Evolutionary conservation across 371 early-diverging fungal species (phyloP).

Genomic region (Rhizopus stolonifer): DNA sequence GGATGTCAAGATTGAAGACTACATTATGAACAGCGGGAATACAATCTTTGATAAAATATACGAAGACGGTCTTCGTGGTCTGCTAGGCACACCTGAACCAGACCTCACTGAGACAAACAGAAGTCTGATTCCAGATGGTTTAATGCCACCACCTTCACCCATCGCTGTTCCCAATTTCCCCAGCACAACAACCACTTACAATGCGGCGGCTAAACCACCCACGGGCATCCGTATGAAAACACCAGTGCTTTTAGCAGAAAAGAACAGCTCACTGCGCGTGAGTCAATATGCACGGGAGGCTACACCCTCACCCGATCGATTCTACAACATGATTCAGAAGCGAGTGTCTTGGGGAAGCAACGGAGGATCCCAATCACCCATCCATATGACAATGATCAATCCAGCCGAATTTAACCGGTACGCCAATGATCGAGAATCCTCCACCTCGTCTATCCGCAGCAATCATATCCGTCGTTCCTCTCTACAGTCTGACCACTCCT

Average conservation of each 20-base stretch:
- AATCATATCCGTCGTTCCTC: slow-evolving; percentile 47
- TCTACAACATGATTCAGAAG: slow-evolving; percentile 42
- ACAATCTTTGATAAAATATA: slow-evolving; percentile 65
- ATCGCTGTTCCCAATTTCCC: slow-evolving; percentile 18
- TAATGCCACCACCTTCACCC: slow-evolving; percentile 28
- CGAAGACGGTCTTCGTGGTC: slow-evolving; percentile 55
- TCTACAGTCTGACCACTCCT: slow-evolving; percentile 46
- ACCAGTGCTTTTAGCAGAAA: slow-evolving; percentile 18
- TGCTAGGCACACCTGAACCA: slow-evolving; percentile 28
- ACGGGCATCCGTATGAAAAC: slow-evolving; percentile 13
- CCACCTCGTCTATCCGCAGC: slow-evolving; percentile 52
- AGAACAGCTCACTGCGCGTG: slow-evolving; percentile 9
- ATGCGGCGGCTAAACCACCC: slow-evolving; percentile 11
- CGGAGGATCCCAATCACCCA: slow-evolving; percentile 43
- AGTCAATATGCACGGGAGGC: slow-evolving; percentile 15
- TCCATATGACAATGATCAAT: slow-evolving; percentile 40
- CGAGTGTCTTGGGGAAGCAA: slow-evolving; percentile 40
- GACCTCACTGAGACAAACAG: slow-evolving; percentile 19
- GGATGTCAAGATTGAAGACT: slow-evolving; percentile 48
- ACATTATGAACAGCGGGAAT: slow-evolving; percentile 43
- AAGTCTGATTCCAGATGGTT: slow-evolving; percentile 23
- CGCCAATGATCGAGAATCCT: slow-evolving; percentile 46
- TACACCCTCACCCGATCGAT: slow-evolving; percentile 40
- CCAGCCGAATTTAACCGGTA: slow-evolving; percentile 48
- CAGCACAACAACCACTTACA: no score